Base-by-base conservation (phyloP, 1,284 basidiomycete genomes). In the Malassezia vespertilionis region DNA sequence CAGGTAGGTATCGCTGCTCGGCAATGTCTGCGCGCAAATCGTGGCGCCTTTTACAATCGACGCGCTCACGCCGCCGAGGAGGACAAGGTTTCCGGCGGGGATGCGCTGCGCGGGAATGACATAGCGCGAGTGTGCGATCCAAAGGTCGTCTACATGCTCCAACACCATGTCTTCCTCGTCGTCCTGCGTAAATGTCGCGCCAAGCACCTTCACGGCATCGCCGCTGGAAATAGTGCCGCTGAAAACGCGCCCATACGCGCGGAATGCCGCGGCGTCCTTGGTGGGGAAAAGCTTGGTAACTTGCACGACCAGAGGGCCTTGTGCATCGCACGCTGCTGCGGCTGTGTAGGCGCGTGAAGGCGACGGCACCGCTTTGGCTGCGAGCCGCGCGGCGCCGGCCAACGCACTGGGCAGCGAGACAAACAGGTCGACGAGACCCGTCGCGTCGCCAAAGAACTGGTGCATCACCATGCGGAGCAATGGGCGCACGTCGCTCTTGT, bases 111-210 rank as follows among this genome's bases (percentile, higher is more conserved):
- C 79, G 5, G 86, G 85, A 46, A 97, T 82, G 56, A 83, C 82
- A 70, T 97, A 97, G 81, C 93, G 78, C 17, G 90, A 81, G 75
- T 96, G 85, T 69, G 79, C 80, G 53, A 96, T 80, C 82, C 86
- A 86, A 26, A 96, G 76, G 50, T 82, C 82, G 59, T 93, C 88
- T 5, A 96, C 80, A 3, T 76, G 78, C n/a, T 80, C 82, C 54
- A 82, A 80, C 65, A 83, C 79, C 87, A 96, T 91, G 69, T 99
- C 93, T 73, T 99, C 93, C 73, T 97, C 91, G 65, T 97, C 93
- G 63, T 96, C 90, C 11, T 85, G 83, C 9, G 89, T 91, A 72
- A 89, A 99, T 0, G 86, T 86, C 72, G 96, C 91, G 46, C 93
- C 93, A 9, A 97, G 77, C n/a, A 97, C 90, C 74, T 91, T 93